These are phyloP conservation scores for Kwoniella shandongensis DNA, from an alignment of 768 basidiomycete genomes.

Conservation along the genomic window DNA sequence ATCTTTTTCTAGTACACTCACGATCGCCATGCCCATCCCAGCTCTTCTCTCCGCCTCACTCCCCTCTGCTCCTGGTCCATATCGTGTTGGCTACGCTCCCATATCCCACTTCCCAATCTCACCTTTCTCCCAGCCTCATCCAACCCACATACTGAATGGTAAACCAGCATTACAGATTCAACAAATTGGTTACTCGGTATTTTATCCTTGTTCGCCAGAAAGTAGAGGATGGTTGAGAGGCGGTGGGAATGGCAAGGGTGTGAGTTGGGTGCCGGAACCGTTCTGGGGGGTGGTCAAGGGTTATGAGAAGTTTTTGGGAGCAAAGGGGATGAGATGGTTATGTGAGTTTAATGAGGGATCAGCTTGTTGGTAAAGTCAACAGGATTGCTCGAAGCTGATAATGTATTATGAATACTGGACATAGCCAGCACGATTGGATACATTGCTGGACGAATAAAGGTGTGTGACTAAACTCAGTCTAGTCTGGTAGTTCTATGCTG, in stretches of 20 bases:
- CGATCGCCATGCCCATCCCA: slow-evolving; percentile 22
- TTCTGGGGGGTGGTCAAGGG: slow-evolving; percentile 28
- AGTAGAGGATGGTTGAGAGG: slow-evolving; percentile 6
- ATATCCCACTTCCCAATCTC: slow-evolving; percentile 18
- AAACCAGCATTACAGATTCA: slow-evolving; percentile 20
- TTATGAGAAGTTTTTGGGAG: slow-evolving; percentile 36
- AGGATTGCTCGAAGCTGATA: too few species aligned
- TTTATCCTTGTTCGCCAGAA: slow-evolving; percentile 24
- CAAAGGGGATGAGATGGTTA: slow-evolving; percentile 18
- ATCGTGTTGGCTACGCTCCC: slow-evolving; percentile 31
- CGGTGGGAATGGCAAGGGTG: slow-evolving; percentile 9
- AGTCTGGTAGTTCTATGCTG: too few species aligned
- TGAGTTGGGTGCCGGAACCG: slow-evolving; percentile 36
- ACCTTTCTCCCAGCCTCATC: slow-evolving; percentile 18
- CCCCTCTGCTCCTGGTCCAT: slow-evolving; percentile 28
- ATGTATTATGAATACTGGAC: not conserved
- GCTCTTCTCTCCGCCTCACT: slow-evolving; percentile 27
- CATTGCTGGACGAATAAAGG: slow-evolving; percentile 28
- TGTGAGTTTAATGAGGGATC: slow-evolving; percentile 26
- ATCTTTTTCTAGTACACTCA: too few species aligned
- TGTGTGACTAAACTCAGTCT: too few species aligned
- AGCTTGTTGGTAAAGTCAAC: too few species aligned
- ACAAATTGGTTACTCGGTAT: slow-evolving; percentile 34
- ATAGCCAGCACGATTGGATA: slow-evolving; percentile 25
- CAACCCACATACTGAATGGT: slow-evolving; percentile 10